These are phyloP conservation scores for Rachicladosporium sp. DNA, from an alignment of 2,329 filamentous ascomycete species.

Conservation along the genomic window DNA sequence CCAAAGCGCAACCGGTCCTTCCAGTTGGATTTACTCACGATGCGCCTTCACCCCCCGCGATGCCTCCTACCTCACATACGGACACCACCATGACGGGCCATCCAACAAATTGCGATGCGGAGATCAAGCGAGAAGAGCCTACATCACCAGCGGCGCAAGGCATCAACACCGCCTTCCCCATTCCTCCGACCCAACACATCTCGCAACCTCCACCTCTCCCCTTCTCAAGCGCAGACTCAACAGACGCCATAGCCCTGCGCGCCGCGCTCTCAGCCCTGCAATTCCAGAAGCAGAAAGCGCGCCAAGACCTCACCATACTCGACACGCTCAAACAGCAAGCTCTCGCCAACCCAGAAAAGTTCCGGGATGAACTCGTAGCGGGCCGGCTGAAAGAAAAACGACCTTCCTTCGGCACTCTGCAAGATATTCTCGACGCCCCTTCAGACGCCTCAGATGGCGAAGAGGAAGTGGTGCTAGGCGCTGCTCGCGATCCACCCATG, in stretches of 20 bases:
- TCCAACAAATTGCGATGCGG: background rate
- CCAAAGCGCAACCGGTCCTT: conserved; percentile 20
- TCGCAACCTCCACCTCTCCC: conserved; percentile 31
- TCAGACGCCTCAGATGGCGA: conserved; percentile 16
- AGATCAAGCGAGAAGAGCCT: background rate
- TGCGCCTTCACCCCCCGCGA: conserved; percentile 4
- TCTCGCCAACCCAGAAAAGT: conserved; percentile 56
- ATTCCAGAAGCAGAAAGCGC: conserved; percentile 67
- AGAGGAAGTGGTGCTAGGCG: conserved; percentile 16
- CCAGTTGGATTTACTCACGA: conserved; percentile 6
- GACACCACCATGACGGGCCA: conserved; percentile 2
- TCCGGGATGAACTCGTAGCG: conserved; percentile 53
- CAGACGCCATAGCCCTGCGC: conserved; percentile 76
- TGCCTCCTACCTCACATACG: conserved; percentile 3
- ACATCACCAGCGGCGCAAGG: conserved; percentile 4
- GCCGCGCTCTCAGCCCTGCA: conserved; percentile 79
- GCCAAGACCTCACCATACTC: conserved; percentile 60
- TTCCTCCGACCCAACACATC: conserved; percentile 24
- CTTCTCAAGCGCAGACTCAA: conserved; percentile 47
- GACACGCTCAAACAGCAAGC: conserved; percentile 59
- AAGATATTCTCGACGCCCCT: conserved; percentile 24
- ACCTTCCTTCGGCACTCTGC: conserved; percentile 19
- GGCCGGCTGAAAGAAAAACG: conserved; percentile 37
- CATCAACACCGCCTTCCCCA: conserved; percentile 3
- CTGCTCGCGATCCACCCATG: conserved; percentile 18